phyloP scores from a whole-genome alignment of 345 rosid genomes.

The Corymbia maculata region DNA sequence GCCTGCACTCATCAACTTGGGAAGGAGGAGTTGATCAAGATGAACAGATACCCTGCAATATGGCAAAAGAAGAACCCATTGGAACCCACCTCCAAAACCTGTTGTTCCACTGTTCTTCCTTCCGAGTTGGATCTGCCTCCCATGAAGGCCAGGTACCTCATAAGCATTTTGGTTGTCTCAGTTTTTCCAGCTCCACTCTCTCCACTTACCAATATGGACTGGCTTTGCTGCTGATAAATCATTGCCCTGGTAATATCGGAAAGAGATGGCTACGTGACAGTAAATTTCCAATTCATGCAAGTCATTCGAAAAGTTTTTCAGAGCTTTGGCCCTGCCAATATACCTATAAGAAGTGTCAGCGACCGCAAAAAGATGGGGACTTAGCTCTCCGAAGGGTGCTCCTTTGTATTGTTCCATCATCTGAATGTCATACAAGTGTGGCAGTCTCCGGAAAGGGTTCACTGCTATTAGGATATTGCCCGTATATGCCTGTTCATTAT shows the following conservation, averaged over 20 bases:
- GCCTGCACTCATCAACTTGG: background rate
- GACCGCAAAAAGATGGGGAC: conserved; percentile 94
- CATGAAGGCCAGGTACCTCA: conserved; percentile 89
- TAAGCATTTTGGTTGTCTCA: conserved; percentile 87
- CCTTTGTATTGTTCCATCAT: conserved; percentile 96
- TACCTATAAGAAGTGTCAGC: conserved; percentile 91
- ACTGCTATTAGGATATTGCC: conserved; percentile 85
- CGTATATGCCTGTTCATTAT: conserved; percentile 75
- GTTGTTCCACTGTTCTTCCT: conserved; percentile 98
- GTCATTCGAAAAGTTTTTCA: conserved; percentile 10
- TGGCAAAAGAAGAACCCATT: background rate
- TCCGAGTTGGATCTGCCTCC: conserved; percentile 93
- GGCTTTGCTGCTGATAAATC: conserved; percentile 97
- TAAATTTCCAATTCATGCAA: conserved; percentile 29
- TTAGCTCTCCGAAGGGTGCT: conserved; percentile 69
- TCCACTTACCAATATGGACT: conserved; percentile 94
- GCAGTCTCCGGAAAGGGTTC: conserved; percentile 87
- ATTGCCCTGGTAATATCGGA: conserved; percentile 56
- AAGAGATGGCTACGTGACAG: conserved; percentile 51
- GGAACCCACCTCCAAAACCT: conserved; percentile 79
- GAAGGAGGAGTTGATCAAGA: background rate
- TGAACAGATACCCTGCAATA: background rate
- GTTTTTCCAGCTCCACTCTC: conserved; percentile 98
- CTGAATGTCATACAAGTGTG: conserved; percentile 80
- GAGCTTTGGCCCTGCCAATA: background rate